phyloP scores from a whole-genome alignment of 192 early-diverging fungal genomes.

The Coemansia sp. region DNA sequence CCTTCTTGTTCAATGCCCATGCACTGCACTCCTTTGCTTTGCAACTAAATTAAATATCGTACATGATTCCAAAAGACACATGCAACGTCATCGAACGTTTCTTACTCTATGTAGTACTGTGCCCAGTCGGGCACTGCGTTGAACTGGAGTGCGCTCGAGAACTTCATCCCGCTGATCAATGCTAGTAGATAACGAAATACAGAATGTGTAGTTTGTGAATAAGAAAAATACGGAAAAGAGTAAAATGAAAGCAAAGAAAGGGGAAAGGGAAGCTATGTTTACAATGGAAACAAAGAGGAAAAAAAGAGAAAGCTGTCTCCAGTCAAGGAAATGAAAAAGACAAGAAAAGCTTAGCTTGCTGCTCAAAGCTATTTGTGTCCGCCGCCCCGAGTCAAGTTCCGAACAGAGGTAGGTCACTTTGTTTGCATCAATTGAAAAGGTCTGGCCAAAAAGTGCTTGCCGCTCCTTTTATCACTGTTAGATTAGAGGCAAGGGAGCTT shows the following conservation, averaged over 20 bases:
- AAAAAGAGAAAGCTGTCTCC: neutral
- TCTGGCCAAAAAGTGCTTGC: neutral
- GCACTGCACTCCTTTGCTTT: neutral
- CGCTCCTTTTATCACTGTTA: neutral
- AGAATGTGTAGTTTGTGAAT: neutral
- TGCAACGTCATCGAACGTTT: neutral
- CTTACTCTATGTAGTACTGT: conserved; percentile 75
- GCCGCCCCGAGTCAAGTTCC: neutral
- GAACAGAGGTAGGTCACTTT: neutral
- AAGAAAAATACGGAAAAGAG: conserved; percentile 4
- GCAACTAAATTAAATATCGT: neutral
- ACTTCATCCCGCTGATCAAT: conserved; percentile 77
- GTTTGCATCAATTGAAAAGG: neutral
- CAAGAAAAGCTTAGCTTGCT: neutral
- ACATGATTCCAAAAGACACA: neutral
- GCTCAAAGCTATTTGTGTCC: neutral
- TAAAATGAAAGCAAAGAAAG: neutral
- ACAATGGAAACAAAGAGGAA: neutral
- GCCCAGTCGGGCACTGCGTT: conserved; percentile 88
- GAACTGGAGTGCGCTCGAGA: conserved; percentile 87
- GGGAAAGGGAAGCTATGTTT: neutral
- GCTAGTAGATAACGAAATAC: too few relatives aligned
- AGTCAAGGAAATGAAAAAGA: neutral
- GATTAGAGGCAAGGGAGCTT: too few relatives aligned
- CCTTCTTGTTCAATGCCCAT: neutral